Evolutionary conservation across 768 basidiomycete genomes (phyloP).

Genomic region (Lactarius sanguifluus): DNA sequence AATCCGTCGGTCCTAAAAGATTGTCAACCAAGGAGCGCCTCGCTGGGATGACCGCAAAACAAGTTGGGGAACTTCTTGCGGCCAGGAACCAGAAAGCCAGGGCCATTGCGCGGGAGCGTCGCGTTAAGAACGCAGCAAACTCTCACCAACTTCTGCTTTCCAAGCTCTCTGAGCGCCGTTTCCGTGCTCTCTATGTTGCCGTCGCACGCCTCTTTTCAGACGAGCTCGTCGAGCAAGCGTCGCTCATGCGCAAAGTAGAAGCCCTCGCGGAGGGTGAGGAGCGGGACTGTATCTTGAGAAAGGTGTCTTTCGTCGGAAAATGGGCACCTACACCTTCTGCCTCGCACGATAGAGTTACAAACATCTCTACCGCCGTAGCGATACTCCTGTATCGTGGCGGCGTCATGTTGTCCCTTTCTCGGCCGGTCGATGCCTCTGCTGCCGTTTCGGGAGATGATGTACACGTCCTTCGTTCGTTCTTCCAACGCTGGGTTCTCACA

Average conservation of each 20-base stretch:
- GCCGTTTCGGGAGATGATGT: constrained; percentile 39
- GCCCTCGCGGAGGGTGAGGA: constrained; percentile 37
- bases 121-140: constrained; percentile 31
- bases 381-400: constrained; percentile 49
- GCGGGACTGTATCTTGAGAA: constrained; percentile 37
- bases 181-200: constrained; percentile 60
- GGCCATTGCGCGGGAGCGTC: constrained; percentile 27
- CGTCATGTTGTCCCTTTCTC: constrained; percentile 22
- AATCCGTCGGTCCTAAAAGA: constrained; percentile 1
- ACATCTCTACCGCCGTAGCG: constrained; percentile 63
- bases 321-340: constrained; percentile 65
- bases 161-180: constrained; percentile 51
- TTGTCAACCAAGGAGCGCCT: constrained; percentile 29
- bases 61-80: not conserved
- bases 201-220: constrained; percentile 61
- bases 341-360: constrained; percentile 62
- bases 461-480: constrained; percentile 53
- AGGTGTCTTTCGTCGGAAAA: constrained; percentile 60
- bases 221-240: constrained; percentile 50
- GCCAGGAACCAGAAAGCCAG: constrained; percentile 27
- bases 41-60: constrained; percentile 25
- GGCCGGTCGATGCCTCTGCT: constrained; percentile 31
- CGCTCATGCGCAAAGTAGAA: constrained; percentile 40
- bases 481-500: constrained; percentile 58
- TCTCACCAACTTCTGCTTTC: constrained; percentile 40